Base-by-base conservation (phyloP, 2,329 filamentous ascomycete species). In the Xylariaceae sp. region DNA sequence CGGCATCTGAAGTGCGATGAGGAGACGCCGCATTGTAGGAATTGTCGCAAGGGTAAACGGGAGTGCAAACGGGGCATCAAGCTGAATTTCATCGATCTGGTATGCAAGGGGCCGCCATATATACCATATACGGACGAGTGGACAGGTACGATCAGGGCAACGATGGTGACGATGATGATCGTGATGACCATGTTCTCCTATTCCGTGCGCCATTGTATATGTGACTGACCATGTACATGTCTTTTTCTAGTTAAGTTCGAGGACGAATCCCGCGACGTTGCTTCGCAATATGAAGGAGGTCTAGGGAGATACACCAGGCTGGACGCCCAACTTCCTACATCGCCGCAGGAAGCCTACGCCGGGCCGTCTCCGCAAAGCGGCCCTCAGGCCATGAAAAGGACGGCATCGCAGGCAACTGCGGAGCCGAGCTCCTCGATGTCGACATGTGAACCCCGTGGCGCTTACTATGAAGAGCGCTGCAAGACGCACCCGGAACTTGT, bases 1-100 rank as follows among this genome's bases (percentile, higher is more conserved):
- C 79, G 91, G 44, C 92, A 96, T 75, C 76, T 96, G 48, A 96
- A 96, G 71, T 96, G 92, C 70, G 92, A 96, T 67, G 90, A 95
- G 70, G 85, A 78, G 5, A 64, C 72, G 3, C 80, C 80, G 5
- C 74, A 78, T 32, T 84, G 80, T 59, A 77, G 87, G 64, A 96
- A 96, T 66, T 96, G 92, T 72, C 83, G 84, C 55, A 96, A 95
- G 72, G 94, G 92, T 49, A 92, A 85, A 65, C 80, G 92, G 47
- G 77, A 85, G 53, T 97, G 92, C 75, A 91, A 92, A 68, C 83
- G 91, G 62, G 92, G 92, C 16, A 78, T 96, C 47, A 83, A 89
- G 36, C 76, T 97, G 39, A 96, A 96, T 72, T 97, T 96, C 65
- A 91, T 96, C 62, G 91, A 96, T 67, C 87, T 86, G 3, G 86